Evolutionary conservation across 2,329 filamentous ascomycete species (phyloP).

Genomic region (Pseudogymnoascus verrucosus): DNA sequence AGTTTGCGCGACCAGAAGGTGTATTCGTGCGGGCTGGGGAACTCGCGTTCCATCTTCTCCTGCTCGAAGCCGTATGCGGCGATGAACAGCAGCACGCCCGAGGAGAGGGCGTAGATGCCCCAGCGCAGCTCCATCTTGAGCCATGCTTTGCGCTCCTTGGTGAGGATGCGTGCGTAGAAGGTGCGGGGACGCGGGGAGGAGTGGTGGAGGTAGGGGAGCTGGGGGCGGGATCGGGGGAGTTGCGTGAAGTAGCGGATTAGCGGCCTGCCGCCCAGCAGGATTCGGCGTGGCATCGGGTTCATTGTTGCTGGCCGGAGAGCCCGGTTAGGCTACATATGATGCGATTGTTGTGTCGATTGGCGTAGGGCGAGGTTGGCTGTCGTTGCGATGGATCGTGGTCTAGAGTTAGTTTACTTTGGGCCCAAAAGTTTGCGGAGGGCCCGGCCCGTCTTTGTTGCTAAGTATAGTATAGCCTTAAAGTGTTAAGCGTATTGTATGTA

Average conservation of each 20-base stretch:
- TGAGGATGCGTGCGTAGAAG: constrained; percentile 61
- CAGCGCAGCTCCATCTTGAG: constrained; percentile 63
- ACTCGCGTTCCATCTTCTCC: constrained; percentile 65
- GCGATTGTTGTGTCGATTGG: not conserved
- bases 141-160: constrained; percentile 67
- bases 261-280: constrained; percentile 16
- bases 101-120: constrained; percentile 58
- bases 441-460: constrained; percentile 7
- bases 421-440: constrained; percentile 8
- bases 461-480: constrained; percentile 3
- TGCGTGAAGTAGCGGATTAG: constrained; percentile 49
- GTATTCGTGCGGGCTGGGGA: constrained; percentile 82
- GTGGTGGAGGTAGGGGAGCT: constrained; percentile 58
- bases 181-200: constrained; percentile 36
- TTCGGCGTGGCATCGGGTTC: not conserved
- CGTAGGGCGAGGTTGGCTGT: not conserved
- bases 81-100: constrained; percentile 50
- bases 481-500: not conserved
- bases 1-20: constrained; percentile 59
- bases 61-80: constrained; percentile 61
- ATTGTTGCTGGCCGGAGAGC: constrained; percentile 3
- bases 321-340: not conserved
- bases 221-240: constrained; percentile 45
- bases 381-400: not conserved
- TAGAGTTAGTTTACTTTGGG: not conserved